phyloP scores from a whole-genome alignment of 1,139 yeast genomes.

The Geotrichum aggregatum region DNA sequence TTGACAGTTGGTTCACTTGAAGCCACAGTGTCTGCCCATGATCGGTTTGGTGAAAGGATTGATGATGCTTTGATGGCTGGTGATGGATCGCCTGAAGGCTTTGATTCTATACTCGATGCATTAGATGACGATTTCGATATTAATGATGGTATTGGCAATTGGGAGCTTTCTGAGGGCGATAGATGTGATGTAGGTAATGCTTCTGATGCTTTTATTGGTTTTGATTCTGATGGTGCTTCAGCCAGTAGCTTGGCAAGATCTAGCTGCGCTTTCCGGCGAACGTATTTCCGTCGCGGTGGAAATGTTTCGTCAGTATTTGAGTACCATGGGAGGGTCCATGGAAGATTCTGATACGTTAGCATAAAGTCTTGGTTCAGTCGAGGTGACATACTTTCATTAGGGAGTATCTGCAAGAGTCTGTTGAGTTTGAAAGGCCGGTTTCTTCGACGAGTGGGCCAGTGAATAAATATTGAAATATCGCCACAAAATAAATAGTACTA shows the following conservation, averaged over 20 bases:
- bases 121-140: conserved; percentile 3
- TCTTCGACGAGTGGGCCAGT: neutral
- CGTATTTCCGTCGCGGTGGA: conserved; percentile 19
- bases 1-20: conserved; percentile 14
- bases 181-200: neutral
- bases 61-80: conserved; percentile 14
- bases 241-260: conserved; percentile 10
- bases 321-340: conserved; percentile 20
- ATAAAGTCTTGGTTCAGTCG: neutral
- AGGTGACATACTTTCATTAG: conserved; percentile 14
- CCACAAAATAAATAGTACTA: conserved; percentile 8
- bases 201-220: conserved; percentile 8
- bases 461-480: neutral
- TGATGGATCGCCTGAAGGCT: conserved; percentile 1
- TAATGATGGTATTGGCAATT: conserved; percentile 8
- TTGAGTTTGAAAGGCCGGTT: neutral
- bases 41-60: conserved; percentile 18
- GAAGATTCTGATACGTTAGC: no score
- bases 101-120: conserved; percentile 20
- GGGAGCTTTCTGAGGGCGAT: conserved; percentile 4
- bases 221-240: neutral
- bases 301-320: conserved; percentile 16
- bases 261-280: conserved; percentile 15
- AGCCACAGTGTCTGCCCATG: conserved; percentile 23
- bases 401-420: neutral